phyloP scores from a whole-genome alignment of 2,329 filamentous ascomycete genomes.

The Knufia petricola region DNA sequence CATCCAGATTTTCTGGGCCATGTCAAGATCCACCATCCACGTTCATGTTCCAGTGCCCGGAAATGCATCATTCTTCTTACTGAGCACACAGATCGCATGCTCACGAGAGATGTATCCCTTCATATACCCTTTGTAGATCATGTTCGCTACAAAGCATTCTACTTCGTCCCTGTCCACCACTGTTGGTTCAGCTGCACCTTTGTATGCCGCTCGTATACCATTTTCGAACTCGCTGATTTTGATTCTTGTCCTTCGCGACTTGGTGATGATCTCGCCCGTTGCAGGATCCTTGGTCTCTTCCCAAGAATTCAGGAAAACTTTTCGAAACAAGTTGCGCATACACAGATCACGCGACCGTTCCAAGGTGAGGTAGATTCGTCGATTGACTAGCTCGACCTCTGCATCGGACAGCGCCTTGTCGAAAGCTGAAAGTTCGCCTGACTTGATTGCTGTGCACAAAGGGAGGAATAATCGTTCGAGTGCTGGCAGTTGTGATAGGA shows the following conservation, averaged over 20 bases:
- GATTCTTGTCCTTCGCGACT: constrained; percentile 61
- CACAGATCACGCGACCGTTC: constrained; percentile 88
- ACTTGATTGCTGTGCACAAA: constrained; percentile 67
- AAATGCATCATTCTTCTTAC: constrained; percentile 77
- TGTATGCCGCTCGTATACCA: constrained; percentile 65
- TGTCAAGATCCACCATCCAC: too few species aligned
- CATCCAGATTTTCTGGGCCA: too few species aligned
- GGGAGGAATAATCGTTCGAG: constrained; percentile 71
- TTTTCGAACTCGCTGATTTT: constrained; percentile 76
- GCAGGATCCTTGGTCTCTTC: constrained; percentile 64
- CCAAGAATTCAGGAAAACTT: constrained; percentile 76
- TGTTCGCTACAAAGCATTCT: constrained; percentile 86
- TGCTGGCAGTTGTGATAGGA: constrained; percentile 66
- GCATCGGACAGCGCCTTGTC: constrained; percentile 69
- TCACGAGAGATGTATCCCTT: constrained; percentile 97
- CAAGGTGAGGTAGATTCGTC: constrained; percentile 86
- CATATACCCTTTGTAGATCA: constrained; percentile 98
- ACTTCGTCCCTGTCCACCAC: constrained; percentile 80
- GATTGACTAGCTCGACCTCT: constrained; percentile 87
- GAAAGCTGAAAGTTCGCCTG: constrained; percentile 72
- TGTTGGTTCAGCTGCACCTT: constrained; percentile 40
- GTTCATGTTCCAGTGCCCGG: constrained; percentile 67
- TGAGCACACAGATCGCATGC: constrained; percentile 79
- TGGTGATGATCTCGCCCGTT: constrained; percentile 27
- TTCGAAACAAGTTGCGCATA: constrained; percentile 80